These are phyloP conservation scores for Camelina neglecta DNA, from an alignment of 345 rosid genomes.

Conservation along the genomic window DNA sequence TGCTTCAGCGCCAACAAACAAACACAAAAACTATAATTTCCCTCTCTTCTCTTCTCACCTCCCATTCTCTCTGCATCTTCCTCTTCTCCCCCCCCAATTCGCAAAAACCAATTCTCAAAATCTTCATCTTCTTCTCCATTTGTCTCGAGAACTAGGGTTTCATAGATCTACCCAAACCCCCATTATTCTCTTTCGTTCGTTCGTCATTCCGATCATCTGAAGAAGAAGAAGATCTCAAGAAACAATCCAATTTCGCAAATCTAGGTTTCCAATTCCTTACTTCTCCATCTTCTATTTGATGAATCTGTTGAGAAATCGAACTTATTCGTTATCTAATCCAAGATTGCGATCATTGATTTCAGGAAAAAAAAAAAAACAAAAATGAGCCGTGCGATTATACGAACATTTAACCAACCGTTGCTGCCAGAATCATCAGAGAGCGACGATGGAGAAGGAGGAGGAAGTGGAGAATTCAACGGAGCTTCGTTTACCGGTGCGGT, in stretches of 20 bases:
- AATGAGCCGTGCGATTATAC: slow-evolving; percentile 52
- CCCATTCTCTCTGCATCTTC: neutral
- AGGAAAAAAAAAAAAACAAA: neutral
- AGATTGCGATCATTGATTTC: neutral
- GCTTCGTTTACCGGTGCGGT: slow-evolving; percentile 93
- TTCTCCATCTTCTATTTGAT: neutral
- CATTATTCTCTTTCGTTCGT: neutral
- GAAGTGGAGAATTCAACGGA: slow-evolving; percentile 62
- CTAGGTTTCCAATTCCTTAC: neutral
- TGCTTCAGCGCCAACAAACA: slow-evolving; percentile 23
- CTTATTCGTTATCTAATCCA: neutral
- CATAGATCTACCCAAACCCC: neutral
- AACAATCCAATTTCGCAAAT: neutral
- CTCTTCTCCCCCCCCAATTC: slow-evolving; percentile 1
- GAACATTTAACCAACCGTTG: slow-evolving; percentile 59
- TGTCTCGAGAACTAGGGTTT: neutral
- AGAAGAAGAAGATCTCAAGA: neutral
- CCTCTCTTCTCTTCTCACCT: slow-evolving; percentile 22
- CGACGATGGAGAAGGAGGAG: slow-evolving; percentile 7
- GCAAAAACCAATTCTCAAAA: neutral
- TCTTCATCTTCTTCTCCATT: slow-evolving; percentile 8
- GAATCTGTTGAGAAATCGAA: neutral
- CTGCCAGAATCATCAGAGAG: slow-evolving; percentile 49
- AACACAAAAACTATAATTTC: slow-evolving; percentile 18
- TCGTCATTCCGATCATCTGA: neutral